phyloP scores from a whole-genome alignment of 257 asterid genomes.

The Echium plantagineum region DNA sequence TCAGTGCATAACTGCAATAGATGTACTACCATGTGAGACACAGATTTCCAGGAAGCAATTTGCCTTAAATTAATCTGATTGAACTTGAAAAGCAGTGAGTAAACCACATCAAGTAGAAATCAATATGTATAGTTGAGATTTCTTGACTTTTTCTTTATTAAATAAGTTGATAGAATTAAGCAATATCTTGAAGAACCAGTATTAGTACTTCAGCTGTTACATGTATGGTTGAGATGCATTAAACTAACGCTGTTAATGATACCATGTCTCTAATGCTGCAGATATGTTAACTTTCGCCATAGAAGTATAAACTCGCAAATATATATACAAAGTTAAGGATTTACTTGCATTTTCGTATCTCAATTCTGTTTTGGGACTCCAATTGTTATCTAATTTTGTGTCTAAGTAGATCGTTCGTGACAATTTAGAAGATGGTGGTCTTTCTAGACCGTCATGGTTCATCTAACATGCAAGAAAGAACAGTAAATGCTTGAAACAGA shows the following conservation, averaged over 20 bases:
- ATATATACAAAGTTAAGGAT: not conserved
- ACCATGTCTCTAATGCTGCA: not conserved
- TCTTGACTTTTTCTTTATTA: too few species aligned
- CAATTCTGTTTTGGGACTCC: not conserved
- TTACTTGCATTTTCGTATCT: not conserved
- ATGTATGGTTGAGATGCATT: too few species aligned
- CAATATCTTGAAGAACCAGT: too few species aligned
- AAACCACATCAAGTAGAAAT: not conserved
- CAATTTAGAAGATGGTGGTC: not conserved
- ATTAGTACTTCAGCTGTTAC: too few species aligned
- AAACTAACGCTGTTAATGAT: too few species aligned
- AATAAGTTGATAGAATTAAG: too few species aligned
- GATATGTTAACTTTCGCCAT: not conserved
- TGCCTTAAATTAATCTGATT: not conserved
- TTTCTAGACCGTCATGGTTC: too few species aligned
- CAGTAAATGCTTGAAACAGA: conserved; percentile 6
- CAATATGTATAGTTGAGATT: too few species aligned
- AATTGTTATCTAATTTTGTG: not conserved
- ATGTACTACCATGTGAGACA: conserved; percentile 19
- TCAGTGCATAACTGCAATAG: conserved; percentile 71
- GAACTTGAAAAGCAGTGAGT: not conserved
- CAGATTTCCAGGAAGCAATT: not conserved
- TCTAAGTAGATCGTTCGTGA: not conserved
- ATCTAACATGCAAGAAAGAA: too few species aligned
- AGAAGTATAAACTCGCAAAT: not conserved